phyloP scores from a whole-genome alignment of 2,329 filamentous ascomycete genomes.

The Nemania abortiva region DNA sequence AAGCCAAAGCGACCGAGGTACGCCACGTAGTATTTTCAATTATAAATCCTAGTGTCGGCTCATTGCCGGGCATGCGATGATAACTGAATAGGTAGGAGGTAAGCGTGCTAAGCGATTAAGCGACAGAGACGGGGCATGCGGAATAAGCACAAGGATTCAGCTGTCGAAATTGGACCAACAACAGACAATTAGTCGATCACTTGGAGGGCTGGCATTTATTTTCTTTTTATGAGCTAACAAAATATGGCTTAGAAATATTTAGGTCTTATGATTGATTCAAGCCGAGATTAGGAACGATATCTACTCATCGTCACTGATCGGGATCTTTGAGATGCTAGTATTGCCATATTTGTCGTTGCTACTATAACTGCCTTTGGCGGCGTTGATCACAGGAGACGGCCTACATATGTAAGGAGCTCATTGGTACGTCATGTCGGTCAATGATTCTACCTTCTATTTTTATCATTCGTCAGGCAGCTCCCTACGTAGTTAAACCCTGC shows the following conservation, averaged over 20 bases:
- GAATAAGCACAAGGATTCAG: too few species aligned
- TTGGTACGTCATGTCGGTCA: background rate
- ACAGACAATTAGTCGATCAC: background rate
- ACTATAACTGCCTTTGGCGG: background rate
- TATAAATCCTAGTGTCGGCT: background rate
- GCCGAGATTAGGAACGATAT: background rate
- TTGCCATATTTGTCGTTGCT: background rate
- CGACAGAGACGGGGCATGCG: background rate
- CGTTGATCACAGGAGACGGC: background rate
- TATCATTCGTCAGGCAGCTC: background rate
- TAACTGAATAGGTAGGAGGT: background rate
- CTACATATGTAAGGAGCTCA: background rate
- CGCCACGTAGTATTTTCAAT: background rate
- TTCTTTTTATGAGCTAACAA: background rate
- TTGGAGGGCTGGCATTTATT: background rate
- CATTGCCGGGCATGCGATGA: background rate
- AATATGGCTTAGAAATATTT: background rate
- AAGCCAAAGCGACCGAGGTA: slow-evolving; percentile 2
- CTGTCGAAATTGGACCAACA: too few species aligned
- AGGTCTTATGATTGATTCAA: background rate
- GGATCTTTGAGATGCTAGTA: background rate
- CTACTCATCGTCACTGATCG: background rate
- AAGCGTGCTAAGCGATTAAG: background rate
- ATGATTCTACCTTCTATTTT: background rate
- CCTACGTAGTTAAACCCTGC: background rate